Conservation (phyloP, 441 rosid genomes). For the Eruca vesicaria region DNA sequence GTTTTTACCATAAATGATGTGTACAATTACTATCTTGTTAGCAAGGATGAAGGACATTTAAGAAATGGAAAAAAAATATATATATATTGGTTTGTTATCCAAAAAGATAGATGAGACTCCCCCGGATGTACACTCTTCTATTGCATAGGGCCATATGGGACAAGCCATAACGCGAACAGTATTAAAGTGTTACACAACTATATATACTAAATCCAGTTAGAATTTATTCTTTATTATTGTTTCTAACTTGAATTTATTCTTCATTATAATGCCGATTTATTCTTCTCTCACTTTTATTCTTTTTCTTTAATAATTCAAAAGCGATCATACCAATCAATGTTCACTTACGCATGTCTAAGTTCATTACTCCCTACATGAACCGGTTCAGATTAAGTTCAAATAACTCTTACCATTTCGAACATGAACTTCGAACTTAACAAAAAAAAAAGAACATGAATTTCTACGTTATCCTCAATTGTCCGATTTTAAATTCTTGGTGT, state of each 20-base stretch:
- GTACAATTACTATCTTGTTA: not conserved
- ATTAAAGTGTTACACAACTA: conserved; percentile 29
- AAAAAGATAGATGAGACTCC: conserved; percentile 44
- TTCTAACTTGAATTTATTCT: conserved; percentile 54
- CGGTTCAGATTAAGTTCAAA: conserved; percentile 3
- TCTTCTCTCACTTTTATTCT: conserved; percentile 43
- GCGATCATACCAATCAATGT: conserved; percentile 39
- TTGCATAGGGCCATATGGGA: conserved; percentile 41
- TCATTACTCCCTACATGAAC: conserved; percentile 25
- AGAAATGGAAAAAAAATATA: not conserved
- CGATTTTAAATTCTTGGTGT: conserved; percentile 17
- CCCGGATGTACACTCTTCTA: conserved; percentile 42
- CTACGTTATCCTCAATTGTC: conserved; percentile 14
- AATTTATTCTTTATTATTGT: conserved; percentile 55
- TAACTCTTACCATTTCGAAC: conserved; percentile 16
- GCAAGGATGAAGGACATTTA: not conserved
- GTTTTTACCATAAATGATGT: not conserved
- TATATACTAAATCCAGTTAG: conserved; percentile 35
- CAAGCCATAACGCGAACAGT: conserved; percentile 40
- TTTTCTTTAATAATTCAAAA: conserved; percentile 57
- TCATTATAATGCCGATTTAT: conserved; percentile 48
- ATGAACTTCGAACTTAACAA: too few species aligned
- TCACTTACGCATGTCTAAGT: conserved; percentile 42
- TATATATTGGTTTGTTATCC: not conserved
- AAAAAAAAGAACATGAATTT: too few species aligned